A percentile compares a stretch with the other conserved stretches of the same genome.
These are phyloP conservation scores for Leishmania aethiopica DNA, from an alignment of 208 protist species.

Conservation along the genomic window DNA sequence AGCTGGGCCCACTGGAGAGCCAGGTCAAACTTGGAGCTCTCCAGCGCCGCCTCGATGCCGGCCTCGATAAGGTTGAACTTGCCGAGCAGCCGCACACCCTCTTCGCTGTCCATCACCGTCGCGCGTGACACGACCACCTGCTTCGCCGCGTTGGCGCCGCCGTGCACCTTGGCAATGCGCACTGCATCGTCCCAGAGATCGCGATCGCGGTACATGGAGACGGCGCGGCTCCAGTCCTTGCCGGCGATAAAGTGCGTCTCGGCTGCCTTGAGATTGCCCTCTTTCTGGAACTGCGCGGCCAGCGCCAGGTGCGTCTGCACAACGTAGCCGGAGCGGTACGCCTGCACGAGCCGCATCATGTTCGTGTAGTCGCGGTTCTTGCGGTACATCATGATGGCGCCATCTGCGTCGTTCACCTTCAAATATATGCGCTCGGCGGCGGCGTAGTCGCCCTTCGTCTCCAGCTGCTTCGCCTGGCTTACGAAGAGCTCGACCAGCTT, in stretches of 20 bases:
- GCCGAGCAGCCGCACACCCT: conserved; percentile 93
- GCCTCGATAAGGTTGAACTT: conserved; percentile 95
- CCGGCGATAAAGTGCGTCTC: conserved; percentile 95
- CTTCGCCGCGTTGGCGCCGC: conserved; percentile 92
- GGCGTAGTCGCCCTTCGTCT: conserved; percentile 93
- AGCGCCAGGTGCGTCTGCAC: conserved; percentile 95
- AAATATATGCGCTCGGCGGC: conserved; percentile 97
- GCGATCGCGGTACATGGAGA: conserved; percentile 97
- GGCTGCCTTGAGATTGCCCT: conserved; percentile 92
- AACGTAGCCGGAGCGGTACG: conserved; percentile 92
- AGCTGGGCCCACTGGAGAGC: conserved; percentile 94
- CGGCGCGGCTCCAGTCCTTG: conserved; percentile 96
- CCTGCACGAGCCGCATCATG: conserved; percentile 94
- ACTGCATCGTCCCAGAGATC: conserved; percentile 98
- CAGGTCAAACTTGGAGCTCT: conserved; percentile 93
- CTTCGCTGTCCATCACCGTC: conserved; percentile 92
- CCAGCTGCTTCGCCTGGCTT: conserved; percentile 93
- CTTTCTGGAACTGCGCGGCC: conserved; percentile 95
- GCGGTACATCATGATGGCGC: conserved; percentile 98
- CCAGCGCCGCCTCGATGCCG: conserved; percentile 96
- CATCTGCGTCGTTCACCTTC: conserved; percentile 96
- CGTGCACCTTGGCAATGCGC: conserved; percentile 96
- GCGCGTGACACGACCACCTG: conserved; percentile 95
- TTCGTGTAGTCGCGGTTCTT: conserved; percentile 91
- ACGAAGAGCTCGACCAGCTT: conserved; percentile 94